Evolutionary conservation across 371 early-diverging fungal genomes (phyloP), one percentile per base, ranked within the genome.

Genomic region (Mucor circinelloides): DNA sequence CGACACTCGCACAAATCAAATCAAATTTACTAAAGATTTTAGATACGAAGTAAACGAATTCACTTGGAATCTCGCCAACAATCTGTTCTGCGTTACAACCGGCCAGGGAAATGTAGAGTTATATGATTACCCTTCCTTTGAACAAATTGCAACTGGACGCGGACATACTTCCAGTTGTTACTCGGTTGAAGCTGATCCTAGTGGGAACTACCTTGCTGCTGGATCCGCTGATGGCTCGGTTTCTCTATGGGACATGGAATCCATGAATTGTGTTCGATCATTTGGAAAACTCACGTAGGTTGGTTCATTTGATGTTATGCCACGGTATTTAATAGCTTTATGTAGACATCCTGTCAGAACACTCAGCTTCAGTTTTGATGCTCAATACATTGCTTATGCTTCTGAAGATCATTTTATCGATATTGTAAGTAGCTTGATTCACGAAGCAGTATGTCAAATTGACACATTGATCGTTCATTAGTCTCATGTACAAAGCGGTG

Each of bases 151-250:
- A 42, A 82, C 84, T 6, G 60, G 94, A 12, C 75, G 82, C 17
- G 94, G 91, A 4, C 94, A 95, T 70, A 94, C 94, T 0, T 90
- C 93, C 28, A 93, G 90, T 59, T 91, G 93, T 64, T 93, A 92
- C 66, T 94, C 94, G 70, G 79, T 95, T 0, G 93, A 93, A 48
- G 87, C 91, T 60, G 94, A 94, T 83, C 93, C 94, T 4, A 83
- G 83, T 13, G 88, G 92, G 60, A 79, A 89, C 65, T 94, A 92
- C 68, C 74, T 93, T 52, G 93, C 93, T 6, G 90, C 89, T 1
- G 94, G 94, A 19, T 85, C 90, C 50, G 92, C 92, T 13, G 94
- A 94, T 78, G 88, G 92, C 1, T 50, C 90, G 5, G 90, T 91
- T 9, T 82, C 87, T 28, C 69, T 94, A 1, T 94, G 93, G 93